Evolutionary conservation across 192 early-diverging fungal species (phyloP), one percentile per base, ranked within the genome.

Genomic region (Backusella tuberculispora): DNA sequence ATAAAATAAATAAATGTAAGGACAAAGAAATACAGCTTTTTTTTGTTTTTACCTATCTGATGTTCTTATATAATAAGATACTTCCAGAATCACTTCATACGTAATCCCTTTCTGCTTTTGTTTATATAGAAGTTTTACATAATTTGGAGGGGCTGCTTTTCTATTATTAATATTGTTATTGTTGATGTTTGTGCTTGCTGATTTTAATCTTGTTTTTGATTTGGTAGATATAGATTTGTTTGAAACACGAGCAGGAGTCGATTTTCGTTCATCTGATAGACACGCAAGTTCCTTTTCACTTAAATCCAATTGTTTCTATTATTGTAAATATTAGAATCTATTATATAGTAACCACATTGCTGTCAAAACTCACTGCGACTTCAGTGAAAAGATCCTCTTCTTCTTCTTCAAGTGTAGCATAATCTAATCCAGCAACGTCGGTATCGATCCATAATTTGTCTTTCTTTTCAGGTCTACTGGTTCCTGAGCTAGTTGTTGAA

Each of bases 21-120:
- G 26, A 64, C 14, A 64, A 38, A 12, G 15, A n/a, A 8, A n/a
- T 12, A 64, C 2, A 64, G 34, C 6, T 43, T 24, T 17, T 46
- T 40, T 45, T 13, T 69, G 10, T 69, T 46, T 46, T 41, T 67
- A 67, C 66, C 66, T 67, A 24, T 67, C 66, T 21, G 66, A 67
- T 21, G 66, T 69, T 69, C 68, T 69, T 69, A 69, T 47, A 43
- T 69, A 69, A 69, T 69, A 69, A 29, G 68, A 45, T 21, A 69
- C 45, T 69, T 69, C 68, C 19, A 69, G 13, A 29, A 69, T 69
- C 26, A 69, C 19, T 42, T 69, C 68, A 6, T 47, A 69, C 15
- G 68, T 69, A 34, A 69, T 69, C 3, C 68, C 68, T 5, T 69
- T 69, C 29, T 69, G 68, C 8, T 47, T 69, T 69, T 47, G 68